A percentile compares a stretch with the other conserved stretches of the same genome.
Conservation (phyloP, 73 alveolate species). For the Blepharisma japonicum region DNA sequence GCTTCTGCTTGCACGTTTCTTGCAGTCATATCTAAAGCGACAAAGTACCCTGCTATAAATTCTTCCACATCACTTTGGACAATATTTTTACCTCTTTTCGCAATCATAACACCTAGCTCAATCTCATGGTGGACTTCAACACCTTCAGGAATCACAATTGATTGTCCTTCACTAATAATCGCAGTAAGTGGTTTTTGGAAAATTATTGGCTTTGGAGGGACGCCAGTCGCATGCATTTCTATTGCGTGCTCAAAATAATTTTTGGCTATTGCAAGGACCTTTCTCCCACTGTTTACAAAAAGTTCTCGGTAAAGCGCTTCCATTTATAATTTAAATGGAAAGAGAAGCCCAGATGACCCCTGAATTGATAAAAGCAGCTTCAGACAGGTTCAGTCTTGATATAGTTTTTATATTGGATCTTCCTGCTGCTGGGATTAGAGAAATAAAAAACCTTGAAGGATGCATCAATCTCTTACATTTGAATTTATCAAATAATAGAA, state of each 20-base stretch:
- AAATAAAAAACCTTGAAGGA: not conserved
- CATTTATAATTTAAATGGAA: constrained; percentile 1
- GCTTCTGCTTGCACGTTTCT: constrained; percentile 55
- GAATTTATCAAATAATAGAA: constrained; percentile 10
- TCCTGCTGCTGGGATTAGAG: constrained; percentile 9
- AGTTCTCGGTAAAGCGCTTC: no score
- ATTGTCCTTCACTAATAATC: constrained; percentile 33
- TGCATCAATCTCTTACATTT: constrained; percentile 6
- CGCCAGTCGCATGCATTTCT: constrained; percentile 63
- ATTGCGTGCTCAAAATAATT: constrained; percentile 68
- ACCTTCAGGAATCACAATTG: constrained; percentile 23
- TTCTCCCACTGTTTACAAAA: constrained; percentile 22
- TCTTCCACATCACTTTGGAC: constrained; percentile 55
- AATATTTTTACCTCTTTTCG: constrained; percentile 55
- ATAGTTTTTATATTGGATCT: constrained; percentile 18
- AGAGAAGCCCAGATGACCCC: constrained; percentile 12
- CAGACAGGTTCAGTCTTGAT: constrained; percentile 14
- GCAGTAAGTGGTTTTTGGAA: constrained; percentile 58
- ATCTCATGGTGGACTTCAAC: constrained; percentile 79
- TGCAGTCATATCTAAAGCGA: constrained; percentile 75
- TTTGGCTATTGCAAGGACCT: constrained; percentile 71
- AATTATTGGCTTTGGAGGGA: constrained; percentile 68
- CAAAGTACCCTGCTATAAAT: constrained; percentile 69
- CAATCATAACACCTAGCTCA: constrained; percentile 71
- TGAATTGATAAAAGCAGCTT: constrained; percentile 12